phyloP scores from a whole-genome alignment of 2,329 filamentous ascomycete species.

The Colletotrichum ledebouriae region DNA sequence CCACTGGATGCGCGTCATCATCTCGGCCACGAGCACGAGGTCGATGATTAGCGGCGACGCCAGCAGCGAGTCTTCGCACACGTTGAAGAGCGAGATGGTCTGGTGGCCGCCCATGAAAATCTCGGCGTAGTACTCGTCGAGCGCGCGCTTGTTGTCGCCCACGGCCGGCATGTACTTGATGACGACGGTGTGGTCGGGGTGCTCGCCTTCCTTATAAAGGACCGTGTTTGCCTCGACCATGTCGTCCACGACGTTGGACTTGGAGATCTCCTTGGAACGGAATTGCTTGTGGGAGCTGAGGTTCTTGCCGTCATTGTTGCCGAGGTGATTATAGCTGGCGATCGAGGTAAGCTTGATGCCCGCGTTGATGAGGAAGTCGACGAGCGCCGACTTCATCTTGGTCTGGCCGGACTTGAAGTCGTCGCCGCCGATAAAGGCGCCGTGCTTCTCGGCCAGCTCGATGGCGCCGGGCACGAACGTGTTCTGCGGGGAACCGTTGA shows the following conservation, averaged over 20 bases:
- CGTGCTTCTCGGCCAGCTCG: constrained; percentile 87
- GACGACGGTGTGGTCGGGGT: constrained; percentile 97
- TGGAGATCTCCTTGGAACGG: constrained; percentile 99
- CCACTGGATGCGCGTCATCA: constrained; percentile 99
- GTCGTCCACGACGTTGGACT: constrained; percentile 99
- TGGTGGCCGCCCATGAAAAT: constrained; percentile 99
- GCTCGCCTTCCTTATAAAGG: constrained; percentile 91
- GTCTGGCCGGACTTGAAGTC: constrained; percentile 99
- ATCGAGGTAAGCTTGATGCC: constrained; percentile 99
- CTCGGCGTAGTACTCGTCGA: constrained; percentile 99
- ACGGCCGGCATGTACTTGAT: constrained; percentile 99
- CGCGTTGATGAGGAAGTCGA: constrained; percentile 98
- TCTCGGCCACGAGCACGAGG: constrained; percentile 90
- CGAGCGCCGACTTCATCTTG: constrained; percentile 99
- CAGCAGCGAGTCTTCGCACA: constrained; percentile 97
- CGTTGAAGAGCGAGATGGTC: constrained; percentile 97
- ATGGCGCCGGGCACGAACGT: constrained; percentile 96
- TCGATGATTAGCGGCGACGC: constrained; percentile 98
- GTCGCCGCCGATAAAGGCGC: constrained; percentile 94
- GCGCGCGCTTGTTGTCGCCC: constrained; percentile 97
- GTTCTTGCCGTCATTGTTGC: constrained; percentile 99
- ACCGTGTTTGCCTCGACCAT: constrained; percentile 98
- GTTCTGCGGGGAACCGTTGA: constrained; percentile 99
- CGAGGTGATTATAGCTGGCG: constrained; percentile 98
- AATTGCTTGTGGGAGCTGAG: constrained; percentile 97